phyloP scores from a whole-genome alignment of 305 asterid species.

The Fraxinus velutina region DNA sequence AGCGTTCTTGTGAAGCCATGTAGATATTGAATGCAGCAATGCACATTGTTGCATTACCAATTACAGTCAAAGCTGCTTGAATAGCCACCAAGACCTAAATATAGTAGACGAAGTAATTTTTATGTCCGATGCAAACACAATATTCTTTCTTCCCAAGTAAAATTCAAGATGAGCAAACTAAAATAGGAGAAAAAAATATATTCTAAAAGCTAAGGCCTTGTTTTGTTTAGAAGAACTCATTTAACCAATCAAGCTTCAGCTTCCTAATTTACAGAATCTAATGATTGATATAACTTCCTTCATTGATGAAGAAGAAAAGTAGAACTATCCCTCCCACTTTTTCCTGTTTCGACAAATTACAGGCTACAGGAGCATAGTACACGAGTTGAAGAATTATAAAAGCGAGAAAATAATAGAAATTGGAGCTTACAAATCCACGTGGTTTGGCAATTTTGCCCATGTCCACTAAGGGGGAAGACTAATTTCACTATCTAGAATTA shows the following conservation, averaged over 20 bases:
- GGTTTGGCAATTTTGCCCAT: background rate
- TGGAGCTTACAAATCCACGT: background rate
- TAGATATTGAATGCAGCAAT: conserved; percentile 85
- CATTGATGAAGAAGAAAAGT: background rate
- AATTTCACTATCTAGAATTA: background rate
- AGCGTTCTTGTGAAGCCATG: conserved; percentile 47
- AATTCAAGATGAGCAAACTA: background rate
- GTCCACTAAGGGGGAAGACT: background rate
- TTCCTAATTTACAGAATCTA: background rate
- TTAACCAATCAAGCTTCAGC: background rate
- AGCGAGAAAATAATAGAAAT: background rate
- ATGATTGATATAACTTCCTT: background rate
- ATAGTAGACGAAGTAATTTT: background rate
- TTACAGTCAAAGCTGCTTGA: conserved; percentile 85
- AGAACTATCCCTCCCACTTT: background rate
- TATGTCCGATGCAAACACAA: background rate
- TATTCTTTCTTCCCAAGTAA: background rate
- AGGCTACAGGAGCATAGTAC: background rate
- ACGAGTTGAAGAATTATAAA: background rate
- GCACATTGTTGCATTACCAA: conserved; percentile 84
- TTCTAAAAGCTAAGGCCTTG: background rate
- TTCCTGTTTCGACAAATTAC: background rate
- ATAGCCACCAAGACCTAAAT: conserved; percentile 74
- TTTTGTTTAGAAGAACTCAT: background rate
- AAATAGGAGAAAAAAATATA: background rate